Conservation (phyloP, 805 yeast species). For the Limtongia smithiae region DNA sequence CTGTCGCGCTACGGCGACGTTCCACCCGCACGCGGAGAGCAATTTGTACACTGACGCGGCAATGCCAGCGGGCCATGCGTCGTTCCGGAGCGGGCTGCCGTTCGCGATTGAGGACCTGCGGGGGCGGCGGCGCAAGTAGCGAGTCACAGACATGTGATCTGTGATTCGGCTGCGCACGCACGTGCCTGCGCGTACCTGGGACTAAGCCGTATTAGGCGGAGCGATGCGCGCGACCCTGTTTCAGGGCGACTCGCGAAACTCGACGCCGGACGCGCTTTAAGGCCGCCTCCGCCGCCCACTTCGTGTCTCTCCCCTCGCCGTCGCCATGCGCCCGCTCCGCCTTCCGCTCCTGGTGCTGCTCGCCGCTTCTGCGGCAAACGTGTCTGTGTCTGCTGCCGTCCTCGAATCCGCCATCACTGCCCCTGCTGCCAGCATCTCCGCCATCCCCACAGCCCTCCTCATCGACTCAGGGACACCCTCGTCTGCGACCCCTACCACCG, state of each 20-base stretch:
- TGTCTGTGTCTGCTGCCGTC: not conserved
- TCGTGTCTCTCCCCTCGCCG: not conserved
- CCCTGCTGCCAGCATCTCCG: not conserved
- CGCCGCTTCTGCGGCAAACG: not conserved
- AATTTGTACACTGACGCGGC: slow-evolving; percentile 50
- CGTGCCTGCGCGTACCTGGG: slow-evolving; percentile 6
- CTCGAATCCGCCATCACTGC: not conserved
- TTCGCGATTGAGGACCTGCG: slow-evolving; percentile 51
- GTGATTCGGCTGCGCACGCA: not conserved
- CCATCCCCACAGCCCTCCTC: not conserved
- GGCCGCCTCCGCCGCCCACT: too few species aligned
- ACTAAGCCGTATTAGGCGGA: slow-evolving; percentile 1
- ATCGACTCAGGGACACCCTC: not conserved
- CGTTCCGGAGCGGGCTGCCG: slow-evolving; percentile 45
- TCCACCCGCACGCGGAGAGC: slow-evolving; percentile 59
- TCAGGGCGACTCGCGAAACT: too few species aligned
- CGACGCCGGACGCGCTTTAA: too few species aligned
- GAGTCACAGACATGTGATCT: not conserved
- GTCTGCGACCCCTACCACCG: not conserved
- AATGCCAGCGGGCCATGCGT: slow-evolving; percentile 49
- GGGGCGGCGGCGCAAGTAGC: not conserved
- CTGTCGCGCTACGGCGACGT: slow-evolving; percentile 48
- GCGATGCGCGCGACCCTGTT: too few species aligned
- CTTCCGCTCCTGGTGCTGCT: slow-evolving; percentile 1
- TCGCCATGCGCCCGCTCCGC: not conserved